Base-by-base conservation (phyloP, 768 basidiomycete species). In the Crucibulum laeve region DNA sequence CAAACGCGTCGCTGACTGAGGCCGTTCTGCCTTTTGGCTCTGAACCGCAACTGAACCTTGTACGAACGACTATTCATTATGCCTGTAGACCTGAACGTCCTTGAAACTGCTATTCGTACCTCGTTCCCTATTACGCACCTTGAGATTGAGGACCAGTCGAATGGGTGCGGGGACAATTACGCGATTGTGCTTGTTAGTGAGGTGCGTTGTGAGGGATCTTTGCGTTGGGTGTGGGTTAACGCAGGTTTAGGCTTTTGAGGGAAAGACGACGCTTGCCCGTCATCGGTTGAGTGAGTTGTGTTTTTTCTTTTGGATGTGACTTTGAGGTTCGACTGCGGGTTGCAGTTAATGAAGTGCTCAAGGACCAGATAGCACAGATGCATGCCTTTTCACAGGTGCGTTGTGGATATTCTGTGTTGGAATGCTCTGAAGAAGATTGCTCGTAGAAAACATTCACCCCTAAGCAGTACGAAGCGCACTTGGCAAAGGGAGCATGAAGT, bases 321-420 rank as follows among this genome's bases (percentile, higher is more conserved):
- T 30, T 41, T 13, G 36, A 19, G 11, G 25, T 21, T 43, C 3
- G 25, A 8, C 43, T 37, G 32, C 40, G 18, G 41, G 3, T 17
- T 21, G 14, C 47, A 91, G 89, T 92, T 45, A 91, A 91, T 53
- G 82, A 88, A 18, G 55, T 82, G 6, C 58, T 92, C 54, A 91
- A 87, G 64, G 66, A 65, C 2, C 71, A 90, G 53, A 90, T 92
- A 44, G 69, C 84, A 0, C 77, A 84, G 44, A 82, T 92, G 76
- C 89, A 92, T 53, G 89, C 90, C 4, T 92, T 92, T 62, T 89
- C 89, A 11, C 89, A 92, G 80, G 90, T 89, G 51, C 41, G 65
- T 43, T 35, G 10, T 25, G 3, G 19, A 4, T 25, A 14, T 14
- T 19, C 7, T 8, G 39, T 23, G 11, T 18, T 38, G 41, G 23